A percentile compares a stretch with the other conserved stretches of the same genome.
Conservation (phyloP, 371 early-diverging fungal genomes). For the Zychaea mexicana region DNA sequence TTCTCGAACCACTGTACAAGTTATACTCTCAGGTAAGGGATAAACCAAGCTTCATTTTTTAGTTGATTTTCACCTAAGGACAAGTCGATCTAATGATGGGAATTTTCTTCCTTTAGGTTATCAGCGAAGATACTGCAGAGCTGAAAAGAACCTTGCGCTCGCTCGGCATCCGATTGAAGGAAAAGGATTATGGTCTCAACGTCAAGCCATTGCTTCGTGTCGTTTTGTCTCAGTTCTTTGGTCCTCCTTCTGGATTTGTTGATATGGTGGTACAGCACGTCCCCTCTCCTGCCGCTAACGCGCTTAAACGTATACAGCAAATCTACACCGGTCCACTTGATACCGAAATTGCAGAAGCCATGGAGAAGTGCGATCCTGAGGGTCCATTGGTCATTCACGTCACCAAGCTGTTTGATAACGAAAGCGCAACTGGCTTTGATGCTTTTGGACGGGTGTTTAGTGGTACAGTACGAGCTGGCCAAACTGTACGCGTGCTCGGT, state of each 20-base stretch:
- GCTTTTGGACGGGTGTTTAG: constrained; percentile 93
- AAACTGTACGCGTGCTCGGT: constrained; percentile 88
- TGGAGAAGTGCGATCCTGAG: constrained; percentile 83
- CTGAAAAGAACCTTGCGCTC: constrained; percentile 72
- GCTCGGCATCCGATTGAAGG: constrained; percentile 84
- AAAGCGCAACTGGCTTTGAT: constrained; percentile 82
- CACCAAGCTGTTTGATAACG: constrained; percentile 87
- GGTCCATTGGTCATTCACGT: constrained; percentile 94
- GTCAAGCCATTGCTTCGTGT: constrained; percentile 81
- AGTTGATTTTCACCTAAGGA: no score
- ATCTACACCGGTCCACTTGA: constrained; percentile 82
- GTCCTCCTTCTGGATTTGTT: constrained; percentile 83
- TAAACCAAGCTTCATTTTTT: no score
- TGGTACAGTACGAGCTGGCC: constrained; percentile 82
- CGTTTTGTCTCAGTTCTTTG: constrained; percentile 91
- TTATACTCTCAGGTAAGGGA: constrained; percentile 77
- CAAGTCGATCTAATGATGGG: no score
- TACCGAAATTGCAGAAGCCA: constrained; percentile 63
- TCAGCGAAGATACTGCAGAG: constrained; percentile 72
- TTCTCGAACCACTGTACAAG: constrained; percentile 96
- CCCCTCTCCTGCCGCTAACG: constrained; percentile 83
- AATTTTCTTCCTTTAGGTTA: constrained; percentile 39
- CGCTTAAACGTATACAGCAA: constrained; percentile 64
- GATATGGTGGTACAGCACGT: constrained; percentile 86
- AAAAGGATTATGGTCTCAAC: constrained; percentile 75